Evolutionary conservation across 2,329 filamentous ascomycete species (phyloP).

Genomic region (Xylariales sp.): DNA sequence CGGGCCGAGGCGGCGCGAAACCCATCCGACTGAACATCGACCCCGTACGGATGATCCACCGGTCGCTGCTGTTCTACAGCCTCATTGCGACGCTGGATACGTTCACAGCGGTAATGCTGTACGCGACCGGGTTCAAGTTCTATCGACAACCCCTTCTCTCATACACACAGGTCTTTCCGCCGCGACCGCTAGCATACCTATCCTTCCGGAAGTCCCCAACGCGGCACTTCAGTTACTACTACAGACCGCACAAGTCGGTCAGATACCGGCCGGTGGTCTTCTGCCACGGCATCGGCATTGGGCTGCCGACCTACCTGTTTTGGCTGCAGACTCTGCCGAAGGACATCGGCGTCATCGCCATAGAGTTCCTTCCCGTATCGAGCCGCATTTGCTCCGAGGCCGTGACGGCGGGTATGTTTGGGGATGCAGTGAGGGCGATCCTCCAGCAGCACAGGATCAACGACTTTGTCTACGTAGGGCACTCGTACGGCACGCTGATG

Average conservation of each 20-base stretch:
- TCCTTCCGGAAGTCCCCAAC: constrained; percentile 2
- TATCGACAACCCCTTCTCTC: constrained; percentile 12
- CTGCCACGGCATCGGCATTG: constrained; percentile 10
- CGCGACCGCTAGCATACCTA: constrained; percentile 10
- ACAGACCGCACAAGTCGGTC: constrained; percentile 7
- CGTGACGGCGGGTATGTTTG: constrained; percentile 11
- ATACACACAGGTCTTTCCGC: constrained; percentile 14
- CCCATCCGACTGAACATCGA: constrained; percentile 14
- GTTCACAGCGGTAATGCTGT: constrained; percentile 1
- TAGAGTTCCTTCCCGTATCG: constrained; percentile 9
- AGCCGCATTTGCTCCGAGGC: constrained; percentile 8
- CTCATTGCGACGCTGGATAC: constrained; percentile 11
- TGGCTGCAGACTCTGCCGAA: constrained; percentile 10
- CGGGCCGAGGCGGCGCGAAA: constrained; percentile 10
- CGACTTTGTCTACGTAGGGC: constrained; percentile 8
- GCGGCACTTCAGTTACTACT: constrained; percentile 8
- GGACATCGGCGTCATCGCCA: constrained; percentile 8
- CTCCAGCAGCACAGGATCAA: constrained; percentile 8
- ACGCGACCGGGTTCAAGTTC: constrained; percentile 12
- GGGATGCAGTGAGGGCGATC: constrained; percentile 12
- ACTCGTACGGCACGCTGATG: constrained; percentile 11
- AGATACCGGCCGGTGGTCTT: constrained; percentile 10
- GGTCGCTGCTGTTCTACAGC: constrained; percentile 9
- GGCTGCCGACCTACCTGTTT: constrained; percentile 6
- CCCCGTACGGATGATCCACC: constrained; percentile 12